Evolutionary conservation across 768 basidiomycete genomes (phyloP), one percentile per base, ranked within the genome.

Genomic region (Lentinula edodes): DNA sequence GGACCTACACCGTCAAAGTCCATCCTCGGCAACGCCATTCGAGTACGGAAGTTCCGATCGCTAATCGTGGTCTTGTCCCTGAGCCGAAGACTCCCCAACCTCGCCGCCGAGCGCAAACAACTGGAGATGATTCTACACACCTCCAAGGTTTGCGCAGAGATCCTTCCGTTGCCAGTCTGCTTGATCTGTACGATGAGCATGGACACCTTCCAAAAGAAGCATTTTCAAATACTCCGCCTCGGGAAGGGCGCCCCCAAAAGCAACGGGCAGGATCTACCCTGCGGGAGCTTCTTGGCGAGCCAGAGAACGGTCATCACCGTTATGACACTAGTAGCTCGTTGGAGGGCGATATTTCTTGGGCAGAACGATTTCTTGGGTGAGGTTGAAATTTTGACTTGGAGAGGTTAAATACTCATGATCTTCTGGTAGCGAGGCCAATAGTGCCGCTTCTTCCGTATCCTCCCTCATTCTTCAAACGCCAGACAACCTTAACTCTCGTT

Each of bases 261-360:
- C 79, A 76, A 52, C 80, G 87, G 6, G 86, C 78, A 62, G 88
- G 88, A 1, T 91, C 90, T 5, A 91, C 91, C 9, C 72, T 93
- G 61, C 83, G 89, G 5, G 85, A 91, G 67, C 74, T 93, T 2
- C 77, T 93, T 35, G 89, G 90, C 2, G 80, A 80, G 57, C 78
- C 86, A 72, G 73, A 8, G 61, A 67, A 23, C 58, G 64, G 28
- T 65, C 46, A 15, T 65, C 46, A 15, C 23, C 64, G 61, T 18
- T 48, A 62, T 20, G 58, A 45, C 36, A 73, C 76, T 60, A 68
- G 71, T n/a, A 77, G 76, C 64, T 73, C 68, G 0, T 63, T 69
- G 6, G 88, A 90, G 69, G 85, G 89, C 6, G 90, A 92, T 65
- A 90, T 93, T 58, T 91, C 90, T 2, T 93, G 90, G 90, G 90